phyloP scores from a whole-genome alignment of 2,329 filamentous ascomycete species.

The Botryosphaeria dothidea region DNA sequence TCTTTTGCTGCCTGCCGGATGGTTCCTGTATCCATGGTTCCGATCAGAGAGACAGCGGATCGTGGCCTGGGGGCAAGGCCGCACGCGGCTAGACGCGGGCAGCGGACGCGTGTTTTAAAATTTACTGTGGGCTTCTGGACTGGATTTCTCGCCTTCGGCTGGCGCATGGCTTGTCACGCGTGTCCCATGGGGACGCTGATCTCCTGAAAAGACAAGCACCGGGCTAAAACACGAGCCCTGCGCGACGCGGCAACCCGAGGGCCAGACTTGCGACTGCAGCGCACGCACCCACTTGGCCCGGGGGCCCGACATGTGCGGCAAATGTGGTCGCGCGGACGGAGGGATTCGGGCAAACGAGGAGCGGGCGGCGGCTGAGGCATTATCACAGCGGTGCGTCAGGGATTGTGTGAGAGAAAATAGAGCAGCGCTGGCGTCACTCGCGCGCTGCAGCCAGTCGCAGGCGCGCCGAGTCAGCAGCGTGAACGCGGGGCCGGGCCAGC shows the following conservation, averaged over 20 bases:
- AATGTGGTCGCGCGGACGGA: background rate
- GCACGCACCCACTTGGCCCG: background rate
- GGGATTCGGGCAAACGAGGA: constrained; percentile 14
- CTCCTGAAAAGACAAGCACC: background rate
- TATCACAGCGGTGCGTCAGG: constrained; percentile 1
- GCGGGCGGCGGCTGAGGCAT: background rate
- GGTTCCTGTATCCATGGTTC: background rate
- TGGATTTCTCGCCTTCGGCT: background rate
- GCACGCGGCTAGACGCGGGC: constrained; percentile 9
- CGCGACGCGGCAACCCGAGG: background rate
- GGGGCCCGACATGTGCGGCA: background rate
- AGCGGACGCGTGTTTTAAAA: background rate
- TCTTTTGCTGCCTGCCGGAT: too few relatives aligned
- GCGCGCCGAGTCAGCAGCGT: constrained; percentile 8
- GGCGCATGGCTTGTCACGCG: background rate
- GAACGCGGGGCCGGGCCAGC: constrained; percentile 7
- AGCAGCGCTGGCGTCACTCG: constrained; percentile 8
- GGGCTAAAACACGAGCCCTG: background rate
- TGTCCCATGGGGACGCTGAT: constrained; percentile 2
- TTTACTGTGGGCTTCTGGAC: background rate
- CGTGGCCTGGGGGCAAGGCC: background rate
- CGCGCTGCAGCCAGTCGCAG: background rate
- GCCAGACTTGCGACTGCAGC: background rate
- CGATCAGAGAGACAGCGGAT: background rate
- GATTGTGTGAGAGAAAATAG: background rate